A percentile compares a stretch with the other conserved stretches of the same genome.
phyloP scores from a whole-genome alignment of 2,329 filamentous ascomycete genomes.

The Fusarium lateritium region DNA sequence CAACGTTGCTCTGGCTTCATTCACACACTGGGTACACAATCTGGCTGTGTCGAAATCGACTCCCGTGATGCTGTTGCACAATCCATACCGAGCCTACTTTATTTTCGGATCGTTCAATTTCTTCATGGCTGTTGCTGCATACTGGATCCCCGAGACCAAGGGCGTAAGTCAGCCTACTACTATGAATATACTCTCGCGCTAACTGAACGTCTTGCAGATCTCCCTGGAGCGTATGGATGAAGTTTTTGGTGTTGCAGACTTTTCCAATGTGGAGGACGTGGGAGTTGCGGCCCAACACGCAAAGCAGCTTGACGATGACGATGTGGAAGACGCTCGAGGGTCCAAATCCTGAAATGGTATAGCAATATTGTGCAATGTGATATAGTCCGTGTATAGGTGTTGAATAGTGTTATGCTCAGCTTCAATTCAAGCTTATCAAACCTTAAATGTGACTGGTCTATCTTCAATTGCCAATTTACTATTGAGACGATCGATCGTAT shows the following conservation, averaged over 20 bases:
- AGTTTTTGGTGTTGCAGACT: constrained; percentile 36
- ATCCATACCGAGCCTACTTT: constrained; percentile 65
- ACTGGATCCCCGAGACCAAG: constrained; percentile 69
- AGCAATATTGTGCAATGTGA: no score
- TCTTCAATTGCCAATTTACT: no score
- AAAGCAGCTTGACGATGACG: constrained; percentile 31
- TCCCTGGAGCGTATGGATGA: constrained; percentile 42
- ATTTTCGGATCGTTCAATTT: constrained; percentile 72
- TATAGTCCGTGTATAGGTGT: no score
- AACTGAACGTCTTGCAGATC: constrained; percentile 15
- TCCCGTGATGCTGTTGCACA: constrained; percentile 69
- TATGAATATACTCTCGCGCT: background rate
- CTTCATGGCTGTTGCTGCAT: constrained; percentile 67
- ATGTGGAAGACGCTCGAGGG: constrained; percentile 16
- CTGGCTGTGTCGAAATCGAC: constrained; percentile 73
- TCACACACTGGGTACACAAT: constrained; percentile 76
- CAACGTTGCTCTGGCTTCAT: constrained; percentile 73
- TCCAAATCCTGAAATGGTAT: background rate
- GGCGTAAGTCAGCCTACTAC: constrained; percentile 55
- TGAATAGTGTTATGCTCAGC: no score
- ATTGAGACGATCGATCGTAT: no score
- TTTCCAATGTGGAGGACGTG: constrained; percentile 34
- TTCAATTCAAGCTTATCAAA: no score
- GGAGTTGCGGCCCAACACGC: constrained; percentile 20
- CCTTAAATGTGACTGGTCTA: no score